Evolutionary conservation across 805 yeast genomes (phyloP).

Genomic region (Priceomyces fermenticarens): DNA sequence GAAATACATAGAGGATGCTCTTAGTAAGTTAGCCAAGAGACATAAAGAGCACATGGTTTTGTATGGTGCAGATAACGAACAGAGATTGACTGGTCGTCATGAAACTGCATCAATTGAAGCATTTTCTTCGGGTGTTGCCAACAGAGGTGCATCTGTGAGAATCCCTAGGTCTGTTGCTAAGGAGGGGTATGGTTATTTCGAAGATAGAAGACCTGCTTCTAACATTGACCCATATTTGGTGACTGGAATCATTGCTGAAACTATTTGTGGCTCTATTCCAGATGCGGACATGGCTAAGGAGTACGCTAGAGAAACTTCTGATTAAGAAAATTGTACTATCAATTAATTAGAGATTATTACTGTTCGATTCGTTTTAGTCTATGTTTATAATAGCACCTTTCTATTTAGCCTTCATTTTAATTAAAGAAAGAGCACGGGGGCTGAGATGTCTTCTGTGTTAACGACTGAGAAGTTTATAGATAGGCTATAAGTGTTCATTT

Average conservation of each 20-base stretch:
- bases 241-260: conserved; percentile 97
- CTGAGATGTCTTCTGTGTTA: too few relatives aligned
- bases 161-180: conserved; percentile 98
- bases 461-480: too few relatives aligned
- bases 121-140: conserved; percentile 97
- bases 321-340: conserved; percentile 11
- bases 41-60: conserved; percentile 94
- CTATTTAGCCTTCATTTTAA: too few relatives aligned
- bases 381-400: too few relatives aligned
- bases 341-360: not conserved
- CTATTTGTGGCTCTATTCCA: conserved; percentile 90
- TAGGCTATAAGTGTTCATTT: too few relatives aligned
- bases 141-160: conserved; percentile 99
- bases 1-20: conserved; percentile 88
- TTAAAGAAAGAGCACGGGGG: too few relatives aligned
- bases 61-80: conserved; percentile 93
- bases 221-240: conserved; percentile 99
- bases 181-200: conserved; percentile 97
- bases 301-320: conserved; percentile 66
- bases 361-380: not conserved
- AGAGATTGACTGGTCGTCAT: conserved; percentile 96
- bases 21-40: conserved; percentile 91
- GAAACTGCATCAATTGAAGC: conserved; percentile 94
- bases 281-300: conserved; percentile 94
- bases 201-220: conserved; percentile 99